phyloP scores from a whole-genome alignment of 768 basidiomycete species.

The Boletus sp. region DNA sequence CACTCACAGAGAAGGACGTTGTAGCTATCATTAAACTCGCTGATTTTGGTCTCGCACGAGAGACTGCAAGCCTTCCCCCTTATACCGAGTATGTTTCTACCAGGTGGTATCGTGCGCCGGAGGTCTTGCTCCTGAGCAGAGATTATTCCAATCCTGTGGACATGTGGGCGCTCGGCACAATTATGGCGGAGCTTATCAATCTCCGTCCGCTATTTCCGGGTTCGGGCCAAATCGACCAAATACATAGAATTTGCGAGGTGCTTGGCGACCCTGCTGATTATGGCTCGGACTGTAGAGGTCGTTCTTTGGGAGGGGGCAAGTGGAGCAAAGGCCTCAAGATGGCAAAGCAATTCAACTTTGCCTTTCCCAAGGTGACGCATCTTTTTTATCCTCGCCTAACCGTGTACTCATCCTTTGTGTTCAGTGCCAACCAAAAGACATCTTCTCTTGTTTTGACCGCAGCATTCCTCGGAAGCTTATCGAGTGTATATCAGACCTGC shows the following conservation, averaged over 20 bases:
- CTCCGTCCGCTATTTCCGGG: constrained; percentile 96
- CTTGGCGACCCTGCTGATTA: constrained; percentile 91
- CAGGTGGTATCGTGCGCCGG: constrained; percentile 99
- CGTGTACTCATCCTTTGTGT: constrained; percentile 7
- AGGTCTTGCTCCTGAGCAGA: constrained; percentile 86
- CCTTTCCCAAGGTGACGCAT: constrained; percentile 75
- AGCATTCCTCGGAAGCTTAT: constrained; percentile 77
- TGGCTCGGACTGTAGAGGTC: constrained; percentile 68
- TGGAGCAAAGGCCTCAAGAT: constrained; percentile 87
- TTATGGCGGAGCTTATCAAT: constrained; percentile 96
- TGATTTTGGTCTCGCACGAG: constrained; percentile 95
- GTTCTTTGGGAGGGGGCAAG: constrained; percentile 77
- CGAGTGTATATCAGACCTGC: constrained; percentile 87
- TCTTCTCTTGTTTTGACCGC: constrained; percentile 74
- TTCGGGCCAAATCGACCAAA: constrained; percentile 88
- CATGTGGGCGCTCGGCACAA: constrained; percentile 99
- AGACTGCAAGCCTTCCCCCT: constrained; percentile 83
- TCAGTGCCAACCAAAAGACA: constrained; percentile 64
- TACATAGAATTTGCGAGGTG: constrained; percentile 86
- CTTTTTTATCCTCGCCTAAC: background rate
- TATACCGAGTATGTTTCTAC: constrained; percentile 99
- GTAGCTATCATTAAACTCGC: constrained; percentile 96
- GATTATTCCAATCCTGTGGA: constrained; percentile 98
- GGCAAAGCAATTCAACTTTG: constrained; percentile 82
- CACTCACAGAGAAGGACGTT: constrained; percentile 86